Conservation (phyloP, 495 filamentous ascomycete genomes). For the Hyaloscypha variabilis region DNA sequence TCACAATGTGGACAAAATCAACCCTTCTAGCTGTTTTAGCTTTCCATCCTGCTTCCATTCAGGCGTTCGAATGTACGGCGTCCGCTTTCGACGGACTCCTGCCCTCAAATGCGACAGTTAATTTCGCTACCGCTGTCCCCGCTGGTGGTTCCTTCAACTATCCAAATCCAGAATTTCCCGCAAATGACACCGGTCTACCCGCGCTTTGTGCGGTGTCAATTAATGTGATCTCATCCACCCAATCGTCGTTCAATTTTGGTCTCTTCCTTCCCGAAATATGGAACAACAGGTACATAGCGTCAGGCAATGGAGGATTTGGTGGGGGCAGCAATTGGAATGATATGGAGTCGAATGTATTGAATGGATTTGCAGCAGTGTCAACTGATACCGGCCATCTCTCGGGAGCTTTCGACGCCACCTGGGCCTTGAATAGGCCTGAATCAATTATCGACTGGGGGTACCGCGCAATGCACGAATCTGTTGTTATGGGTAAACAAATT, state of each 20-base stretch:
- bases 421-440: conserved; percentile 49
- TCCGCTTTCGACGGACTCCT: not conserved
- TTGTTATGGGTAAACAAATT: conserved; percentile 40
- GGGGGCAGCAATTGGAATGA: conserved; percentile 59
- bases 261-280: conserved; percentile 54
- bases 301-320: conserved; percentile 54
- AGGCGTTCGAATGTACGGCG: too few relatives aligned
- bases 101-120: not conserved
- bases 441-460: conserved; percentile 45
- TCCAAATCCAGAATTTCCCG: conserved; percentile 28
- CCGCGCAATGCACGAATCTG: conserved; percentile 52
- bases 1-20: too few relatives aligned
- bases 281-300: conserved; percentile 50
- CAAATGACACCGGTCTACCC: conserved; percentile 46
- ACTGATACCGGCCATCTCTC: conserved; percentile 60
- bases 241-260: conserved; percentile 49
- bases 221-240: conserved; percentile 44
- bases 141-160: conserved; percentile 8
- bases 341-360: conserved; percentile 45
- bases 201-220: conserved; percentile 51
- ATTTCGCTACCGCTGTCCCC: not conserved
- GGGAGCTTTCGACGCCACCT: conserved; percentile 38
- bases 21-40: too few relatives aligned
- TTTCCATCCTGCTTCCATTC: too few relatives aligned
- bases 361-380: conserved; percentile 55